Percentiles rank a stretch among this genome's conserved stretches.
These are phyloP conservation scores for Zymoseptoria crescenta DNA, from an alignment of 2,329 filamentous ascomycete genomes.

Conservation along the genomic window DNA sequence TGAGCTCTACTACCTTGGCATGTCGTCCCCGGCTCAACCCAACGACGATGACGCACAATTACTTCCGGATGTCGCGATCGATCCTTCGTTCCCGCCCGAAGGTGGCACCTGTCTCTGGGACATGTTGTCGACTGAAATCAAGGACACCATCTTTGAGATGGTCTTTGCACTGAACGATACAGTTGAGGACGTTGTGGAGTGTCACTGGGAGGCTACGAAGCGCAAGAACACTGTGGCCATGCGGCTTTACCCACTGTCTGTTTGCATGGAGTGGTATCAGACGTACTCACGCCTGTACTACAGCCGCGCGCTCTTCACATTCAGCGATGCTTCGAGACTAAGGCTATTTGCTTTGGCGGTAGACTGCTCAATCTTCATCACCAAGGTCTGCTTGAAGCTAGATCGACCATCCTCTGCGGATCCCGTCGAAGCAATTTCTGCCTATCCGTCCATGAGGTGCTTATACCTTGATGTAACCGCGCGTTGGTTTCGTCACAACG, in stretches of 20 bases:
- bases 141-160: background rate
- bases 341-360: too few species aligned
- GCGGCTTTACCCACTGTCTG: too few species aligned
- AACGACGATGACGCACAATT: background rate
- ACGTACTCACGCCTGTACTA: too few species aligned
- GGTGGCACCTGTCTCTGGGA: background rate
- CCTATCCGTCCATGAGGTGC: background rate
- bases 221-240: too few species aligned
- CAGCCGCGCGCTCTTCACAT: too few species aligned
- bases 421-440: background rate
- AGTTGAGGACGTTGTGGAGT: too few species aligned
- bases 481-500: background rate
- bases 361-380: too few species aligned
- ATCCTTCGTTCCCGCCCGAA: background rate
- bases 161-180: background rate
- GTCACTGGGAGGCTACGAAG: too few species aligned
- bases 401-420: background rate
- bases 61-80: background rate
- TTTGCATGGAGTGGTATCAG: too few species aligned
- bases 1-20: background rate
- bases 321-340: too few species aligned
- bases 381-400: too few species aligned
- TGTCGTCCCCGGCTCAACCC: background rate
- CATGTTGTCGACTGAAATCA: background rate
- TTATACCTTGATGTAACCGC: background rate